Conservation (phyloP, 208 protist species). For the Leishmania major region DNA sequence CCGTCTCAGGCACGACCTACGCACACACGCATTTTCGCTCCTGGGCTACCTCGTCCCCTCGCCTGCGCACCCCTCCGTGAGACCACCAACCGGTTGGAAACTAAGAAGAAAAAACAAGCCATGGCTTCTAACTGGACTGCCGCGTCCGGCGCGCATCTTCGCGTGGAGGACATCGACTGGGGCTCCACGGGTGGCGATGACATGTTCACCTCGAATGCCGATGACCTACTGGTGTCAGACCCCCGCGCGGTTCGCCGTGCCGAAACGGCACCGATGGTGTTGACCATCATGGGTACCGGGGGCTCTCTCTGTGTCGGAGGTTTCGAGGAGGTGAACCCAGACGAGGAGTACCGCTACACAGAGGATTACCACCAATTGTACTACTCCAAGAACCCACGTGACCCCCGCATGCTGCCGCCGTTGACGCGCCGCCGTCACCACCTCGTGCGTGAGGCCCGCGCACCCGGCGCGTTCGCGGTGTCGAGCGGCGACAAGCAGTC, state of each 20-base stretch:
- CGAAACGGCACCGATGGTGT: conserved; percentile 78
- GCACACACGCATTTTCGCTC: neutral
- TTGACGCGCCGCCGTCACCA: conserved; percentile 43
- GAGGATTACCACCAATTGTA: conserved; percentile 80
- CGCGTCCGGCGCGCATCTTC: conserved; percentile 15
- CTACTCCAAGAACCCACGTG: conserved; percentile 79
- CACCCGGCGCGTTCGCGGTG: conserved; percentile 9
- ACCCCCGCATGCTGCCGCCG: conserved; percentile 82
- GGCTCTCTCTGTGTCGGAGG: conserved; percentile 53
- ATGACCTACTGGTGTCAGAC: conserved; percentile 50
- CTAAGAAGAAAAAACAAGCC: neutral
- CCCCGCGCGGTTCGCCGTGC: conserved; percentile 70
- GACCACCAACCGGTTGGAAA: neutral
- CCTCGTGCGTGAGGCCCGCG: conserved; percentile 24
- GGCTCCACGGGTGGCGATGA: conserved; percentile 34
- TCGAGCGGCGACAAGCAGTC: conserved; percentile 15
- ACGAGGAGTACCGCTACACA: conserved; percentile 84
- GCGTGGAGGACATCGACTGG: conserved; percentile 45
- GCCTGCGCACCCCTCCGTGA: neutral
- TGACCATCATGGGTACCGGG: conserved; percentile 61
- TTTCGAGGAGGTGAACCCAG: conserved; percentile 49
- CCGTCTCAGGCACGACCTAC: neutral
- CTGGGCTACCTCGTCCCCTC: neutral
- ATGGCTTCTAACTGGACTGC: conserved; percentile 22
- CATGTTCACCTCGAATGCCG: conserved; percentile 38